phyloP scores from a whole-genome alignment of 2,329 filamentous ascomycete genomes.

The Zalaria obscura region DNA sequence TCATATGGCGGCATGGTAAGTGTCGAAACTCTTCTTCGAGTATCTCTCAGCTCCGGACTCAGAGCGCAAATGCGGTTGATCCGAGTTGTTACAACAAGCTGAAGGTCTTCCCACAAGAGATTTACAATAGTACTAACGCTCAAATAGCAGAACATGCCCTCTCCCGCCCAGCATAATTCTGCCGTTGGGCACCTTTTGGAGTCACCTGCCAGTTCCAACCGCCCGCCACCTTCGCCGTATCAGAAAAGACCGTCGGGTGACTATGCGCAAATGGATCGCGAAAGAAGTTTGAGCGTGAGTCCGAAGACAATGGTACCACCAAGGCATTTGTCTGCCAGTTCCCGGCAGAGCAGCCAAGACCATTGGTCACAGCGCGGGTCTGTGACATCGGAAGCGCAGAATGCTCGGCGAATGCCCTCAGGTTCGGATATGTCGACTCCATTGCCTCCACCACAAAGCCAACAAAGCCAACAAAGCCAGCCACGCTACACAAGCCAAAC shows the following conservation, averaged over 20 bases:
- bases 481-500: not conserved
- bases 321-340: constrained; percentile 14
- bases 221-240: constrained; percentile 4
- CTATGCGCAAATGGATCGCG: constrained; percentile 46
- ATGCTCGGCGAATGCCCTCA: not conserved
- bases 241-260: constrained; percentile 11
- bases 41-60: too few relatives aligned
- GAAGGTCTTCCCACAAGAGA: not conserved
- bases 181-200: constrained; percentile 22
- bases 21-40: not conserved
- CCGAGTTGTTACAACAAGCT: not conserved
- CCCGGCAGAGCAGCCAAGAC: constrained; percentile 19
- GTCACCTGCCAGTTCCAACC: constrained; percentile 19
- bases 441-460: not conserved
- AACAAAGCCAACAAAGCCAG: not conserved
- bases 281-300: constrained; percentile 60
- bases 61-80: not conserved
- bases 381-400: not conserved
- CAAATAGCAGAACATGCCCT: not conserved
- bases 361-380: constrained; percentile 3
- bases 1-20: constrained; percentile 10
- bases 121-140: not conserved
- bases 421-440: not conserved
- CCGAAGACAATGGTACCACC: constrained; percentile 47
- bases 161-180: constrained; percentile 10